Percentiles rank a stretch among this genome's conserved stretches.
Evolutionary conservation across 208 protist species (phyloP).

Genomic region (Leishmania mexicana): DNA sequence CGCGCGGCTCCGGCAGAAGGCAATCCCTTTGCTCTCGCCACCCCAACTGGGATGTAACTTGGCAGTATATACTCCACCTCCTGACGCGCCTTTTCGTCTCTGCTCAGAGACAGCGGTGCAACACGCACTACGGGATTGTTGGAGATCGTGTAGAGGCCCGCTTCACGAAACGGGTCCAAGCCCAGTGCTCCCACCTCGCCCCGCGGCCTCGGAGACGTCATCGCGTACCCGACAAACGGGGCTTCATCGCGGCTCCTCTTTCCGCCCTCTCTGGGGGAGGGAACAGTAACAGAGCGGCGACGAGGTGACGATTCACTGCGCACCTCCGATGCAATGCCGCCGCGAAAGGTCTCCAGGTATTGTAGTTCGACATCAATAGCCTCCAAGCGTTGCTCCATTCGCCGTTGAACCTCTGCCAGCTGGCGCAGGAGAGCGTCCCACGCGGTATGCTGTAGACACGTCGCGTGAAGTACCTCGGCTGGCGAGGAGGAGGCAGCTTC

Average conservation of each 20-base stretch:
- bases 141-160: constrained; percentile 12
- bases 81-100: constrained; percentile 7
- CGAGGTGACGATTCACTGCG: background rate
- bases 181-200: background rate
- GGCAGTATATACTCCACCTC: constrained; percentile 20
- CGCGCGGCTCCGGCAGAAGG: background rate
- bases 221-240: background rate
- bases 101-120: constrained; percentile 4
- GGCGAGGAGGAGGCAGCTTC: background rate
- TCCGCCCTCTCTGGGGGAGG: background rate
- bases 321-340: background rate
- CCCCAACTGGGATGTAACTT: background rate
- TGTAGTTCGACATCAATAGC: constrained; percentile 3
- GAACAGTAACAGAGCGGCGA: background rate
- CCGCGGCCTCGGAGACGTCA: background rate
- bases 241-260: constrained; percentile 5
- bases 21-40: background rate
- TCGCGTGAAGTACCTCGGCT: background rate
- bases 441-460: background rate
- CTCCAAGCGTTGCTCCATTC: constrained; percentile 8
- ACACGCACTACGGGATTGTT: constrained; percentile 13
- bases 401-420: background rate
- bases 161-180: constrained; percentile 17
- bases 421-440: background rate
- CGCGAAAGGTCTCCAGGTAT: constrained; percentile 18